Evolutionary conservation across 768 basidiomycete species (phyloP).

Genomic region (Boletus pseudo-olivaceus): DNA sequence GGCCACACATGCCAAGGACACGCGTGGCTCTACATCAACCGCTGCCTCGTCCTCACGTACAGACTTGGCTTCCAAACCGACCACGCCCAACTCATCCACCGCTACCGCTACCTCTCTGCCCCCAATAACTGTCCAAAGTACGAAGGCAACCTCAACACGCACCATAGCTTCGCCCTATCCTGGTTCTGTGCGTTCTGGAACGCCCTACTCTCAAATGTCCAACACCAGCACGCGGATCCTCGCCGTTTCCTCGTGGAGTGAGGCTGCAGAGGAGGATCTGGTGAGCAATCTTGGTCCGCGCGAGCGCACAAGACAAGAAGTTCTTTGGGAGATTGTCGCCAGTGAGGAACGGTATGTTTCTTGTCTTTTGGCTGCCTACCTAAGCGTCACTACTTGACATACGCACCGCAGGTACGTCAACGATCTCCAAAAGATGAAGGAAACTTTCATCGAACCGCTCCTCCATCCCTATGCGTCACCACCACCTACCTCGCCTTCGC

Average conservation of each 20-base stretch:
- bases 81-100: slow-evolving; percentile 45
- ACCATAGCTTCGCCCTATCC: slow-evolving; percentile 59
- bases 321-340: slow-evolving; percentile 93
- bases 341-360: slow-evolving; percentile 82
- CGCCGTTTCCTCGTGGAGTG: slow-evolving; percentile 84
- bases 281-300: slow-evolving; percentile 90
- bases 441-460: slow-evolving; percentile 86
- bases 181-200: slow-evolving; percentile 74
- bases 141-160: slow-evolving; percentile 59
- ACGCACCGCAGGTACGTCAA: slow-evolving; percentile 73
- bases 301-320: slow-evolving; percentile 94
- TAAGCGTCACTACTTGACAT: slow-evolving; percentile 12
- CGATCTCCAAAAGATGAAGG: slow-evolving; percentile 88
- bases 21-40: slow-evolving; percentile 61
- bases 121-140: slow-evolving; percentile 52
- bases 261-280: slow-evolving; percentile 91
- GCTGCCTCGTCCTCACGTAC: slow-evolving; percentile 61
- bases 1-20: slow-evolving; percentile 65
- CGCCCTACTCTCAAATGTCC: slow-evolving; percentile 80
- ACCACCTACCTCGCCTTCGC: slow-evolving; percentile 42
- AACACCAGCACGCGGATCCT: slow-evolving; percentile 69
- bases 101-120: slow-evolving; percentile 55
- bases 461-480: slow-evolving; percentile 70
- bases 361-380: slow-evolving; percentile 8
- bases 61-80: slow-evolving; percentile 48